A percentile compares a stretch with the other conserved stretches of the same genome.
These are phyloP conservation scores for Umbelopsis ramanniana DNA, from an alignment of 192 early-diverging fungal species.

Conservation along the genomic window DNA sequence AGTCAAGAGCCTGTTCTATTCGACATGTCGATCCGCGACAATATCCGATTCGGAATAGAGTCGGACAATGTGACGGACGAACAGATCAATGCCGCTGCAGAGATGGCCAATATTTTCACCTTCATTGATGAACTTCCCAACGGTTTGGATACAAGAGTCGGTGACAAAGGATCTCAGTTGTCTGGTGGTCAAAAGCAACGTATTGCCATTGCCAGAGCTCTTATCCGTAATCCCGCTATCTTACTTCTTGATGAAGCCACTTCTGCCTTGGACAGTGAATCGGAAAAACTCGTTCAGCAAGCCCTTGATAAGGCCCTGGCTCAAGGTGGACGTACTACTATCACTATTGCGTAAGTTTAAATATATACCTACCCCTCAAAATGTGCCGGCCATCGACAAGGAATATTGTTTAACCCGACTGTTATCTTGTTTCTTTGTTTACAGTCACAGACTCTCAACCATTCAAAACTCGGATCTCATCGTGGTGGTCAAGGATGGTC, in stretches of 20 bases:
- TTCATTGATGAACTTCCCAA: conserved; percentile 60
- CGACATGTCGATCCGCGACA: conserved; percentile 81
- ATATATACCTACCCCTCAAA: no score
- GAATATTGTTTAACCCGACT: background rate
- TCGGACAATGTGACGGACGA: conserved; percentile 44
- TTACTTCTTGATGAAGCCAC: conserved; percentile 85
- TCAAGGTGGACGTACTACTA: conserved; percentile 66
- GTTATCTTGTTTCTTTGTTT: background rate
- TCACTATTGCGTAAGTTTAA: conserved; percentile 58
- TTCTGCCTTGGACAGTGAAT: conserved; percentile 68
- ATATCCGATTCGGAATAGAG: conserved; percentile 73
- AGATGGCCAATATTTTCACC: conserved; percentile 63
- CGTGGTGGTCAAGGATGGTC: conserved; percentile 76
- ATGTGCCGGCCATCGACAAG: background rate
- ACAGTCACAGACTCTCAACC: conserved; percentile 64
- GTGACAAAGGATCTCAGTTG: conserved; percentile 65
- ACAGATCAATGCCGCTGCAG: conserved; percentile 56
- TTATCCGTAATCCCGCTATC: conserved; percentile 83
- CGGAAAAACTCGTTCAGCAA: conserved; percentile 68
- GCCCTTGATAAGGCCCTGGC: conserved; percentile 65
- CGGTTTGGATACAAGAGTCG: conserved; percentile 69
- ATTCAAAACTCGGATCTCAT: conserved; percentile 68
- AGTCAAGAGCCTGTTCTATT: conserved; percentile 91
- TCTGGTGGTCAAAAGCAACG: conserved; percentile 76
- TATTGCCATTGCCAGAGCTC: conserved; percentile 82